Base-by-base conservation (phyloP, 805 yeast genomes). In the Wickerhamiella qilinensis region DNA sequence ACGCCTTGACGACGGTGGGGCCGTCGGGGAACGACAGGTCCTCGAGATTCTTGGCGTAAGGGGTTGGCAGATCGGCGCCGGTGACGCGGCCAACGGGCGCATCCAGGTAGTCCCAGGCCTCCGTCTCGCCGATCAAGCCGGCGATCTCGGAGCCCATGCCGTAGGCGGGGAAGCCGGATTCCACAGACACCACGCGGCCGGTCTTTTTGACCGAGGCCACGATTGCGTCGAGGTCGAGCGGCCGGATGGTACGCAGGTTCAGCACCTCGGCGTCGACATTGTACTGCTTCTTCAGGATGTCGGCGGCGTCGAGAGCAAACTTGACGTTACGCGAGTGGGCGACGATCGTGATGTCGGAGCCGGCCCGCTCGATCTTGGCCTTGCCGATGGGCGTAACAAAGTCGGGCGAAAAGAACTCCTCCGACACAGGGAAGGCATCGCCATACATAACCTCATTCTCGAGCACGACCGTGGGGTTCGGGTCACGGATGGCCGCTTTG, bases 21-120 rank as follows among this genome's bases (percentile, higher is more conserved):
- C 82, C 71, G 61, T 86, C 94, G 63, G 99, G 99, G 95, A 91
- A 91, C 40, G 97, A 95, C 59, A 91, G 82, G 67, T 81, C 93
- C 75, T 91, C 99, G 59, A 91, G 73, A 67, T 79, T 86, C 63
- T 76, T 74, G 53, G 95, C 94, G 60, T 91, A 91, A 48, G 99
- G 99, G 51, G 98, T 91, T 63, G 99, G 99, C 24, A 86, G 96
- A 68, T 91, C 99, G 59, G 97, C 93, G 63, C 98, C 98, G 43
- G 98, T 91, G 55, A 86, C 88, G 72, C 99, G 84, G 68, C 79
- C 93, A 50, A 91, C 83, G 53, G 99, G 99, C 44, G 97, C 93
- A 65, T 91, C 99, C 58, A 91, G 74, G 74, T 85, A 83, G 65
- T 91, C 98, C 51, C 91, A 91, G 38, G 94, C 97, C 65, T 86